Conservation (phyloP, 1,284 basidiomycete genomes). For the Naganishia albida region DNA sequence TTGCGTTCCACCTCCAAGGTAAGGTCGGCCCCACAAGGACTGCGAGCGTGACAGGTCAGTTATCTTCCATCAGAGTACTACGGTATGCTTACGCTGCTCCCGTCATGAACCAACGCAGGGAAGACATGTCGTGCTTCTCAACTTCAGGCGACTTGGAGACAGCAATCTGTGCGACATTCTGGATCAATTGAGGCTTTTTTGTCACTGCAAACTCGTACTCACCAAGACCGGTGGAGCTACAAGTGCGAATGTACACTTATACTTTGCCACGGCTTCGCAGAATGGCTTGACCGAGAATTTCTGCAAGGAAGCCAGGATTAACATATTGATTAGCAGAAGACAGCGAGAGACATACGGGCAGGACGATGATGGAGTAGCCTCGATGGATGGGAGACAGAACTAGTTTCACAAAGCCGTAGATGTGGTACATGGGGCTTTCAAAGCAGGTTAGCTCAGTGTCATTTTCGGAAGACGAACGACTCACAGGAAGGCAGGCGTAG, state of each 20-base stretch:
- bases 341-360: constrained; percentile 20
- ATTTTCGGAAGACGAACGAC: neutral
- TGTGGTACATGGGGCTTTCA: constrained; percentile 28
- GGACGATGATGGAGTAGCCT: constrained; percentile 23
- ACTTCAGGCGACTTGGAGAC: constrained; percentile 59
- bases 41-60: neutral
- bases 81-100: constrained; percentile 69
- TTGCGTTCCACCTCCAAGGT: constrained; percentile 27
- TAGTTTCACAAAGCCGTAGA: constrained; percentile 27
- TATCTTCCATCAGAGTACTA: neutral
- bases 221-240: constrained; percentile 85
- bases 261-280: constrained; percentile 68
- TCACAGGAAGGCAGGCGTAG: constrained; percentile 24
- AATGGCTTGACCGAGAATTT: constrained; percentile 64
- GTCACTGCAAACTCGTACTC: too few relatives aligned
- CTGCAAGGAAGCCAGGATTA: constrained; percentile 66
- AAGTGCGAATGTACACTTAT: constrained; percentile 64
- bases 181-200: too few relatives aligned
- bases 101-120: constrained; percentile 64
- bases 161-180: constrained; percentile 26
- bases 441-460: neutral
- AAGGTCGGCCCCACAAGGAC: constrained; percentile 22
- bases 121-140: constrained; percentile 68
- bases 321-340: constrained; percentile 63
- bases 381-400: constrained; percentile 21